phyloP scores from a whole-genome alignment of 208 protist species.

The Porcisia deanei region DNA sequence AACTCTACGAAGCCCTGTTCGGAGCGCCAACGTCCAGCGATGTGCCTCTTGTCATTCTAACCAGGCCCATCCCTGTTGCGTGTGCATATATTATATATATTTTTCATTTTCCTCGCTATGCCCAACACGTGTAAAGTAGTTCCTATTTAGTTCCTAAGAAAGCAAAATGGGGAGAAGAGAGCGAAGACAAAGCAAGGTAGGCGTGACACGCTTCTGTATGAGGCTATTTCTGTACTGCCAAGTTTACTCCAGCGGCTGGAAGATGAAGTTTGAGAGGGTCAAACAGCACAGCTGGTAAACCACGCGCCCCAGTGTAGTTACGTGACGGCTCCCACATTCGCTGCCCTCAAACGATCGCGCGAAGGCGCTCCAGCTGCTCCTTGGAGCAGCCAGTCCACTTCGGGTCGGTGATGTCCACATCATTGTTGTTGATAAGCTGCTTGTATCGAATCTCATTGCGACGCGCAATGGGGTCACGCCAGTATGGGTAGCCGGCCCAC shows the following conservation, averaged over 20 bases:
- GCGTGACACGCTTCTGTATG: not conserved
- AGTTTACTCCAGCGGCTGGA: conserved; percentile 5
- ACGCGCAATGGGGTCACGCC: conserved; percentile 90
- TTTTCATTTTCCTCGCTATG: not conserved
- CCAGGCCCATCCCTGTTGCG: no score
- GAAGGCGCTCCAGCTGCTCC: conserved; percentile 75
- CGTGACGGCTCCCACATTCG: not conserved
- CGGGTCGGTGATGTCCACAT: conserved; percentile 86
- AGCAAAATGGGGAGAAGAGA: conserved; percentile 16
- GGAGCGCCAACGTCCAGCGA: not conserved
- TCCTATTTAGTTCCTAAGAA: conserved; percentile 19
- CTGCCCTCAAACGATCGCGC: conserved; percentile 48
- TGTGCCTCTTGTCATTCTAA: not conserved
- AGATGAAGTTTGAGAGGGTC: not conserved
- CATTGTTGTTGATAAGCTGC: conserved; percentile 84
- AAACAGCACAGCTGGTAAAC: not conserved
- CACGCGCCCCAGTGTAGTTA: not conserved
- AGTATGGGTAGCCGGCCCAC: conserved; percentile 92
- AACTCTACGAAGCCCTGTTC: no score
- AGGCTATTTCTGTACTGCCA: conserved; percentile 7
- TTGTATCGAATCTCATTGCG: conserved; percentile 90
- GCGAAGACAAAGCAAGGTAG: not conserved
- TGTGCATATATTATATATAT: no score
- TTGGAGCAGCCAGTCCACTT: conserved; percentile 91
- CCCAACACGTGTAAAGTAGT: not conserved